phyloP scores from a whole-genome alignment of 768 basidiomycete genomes.

The Antrodiella citrinella region DNA sequence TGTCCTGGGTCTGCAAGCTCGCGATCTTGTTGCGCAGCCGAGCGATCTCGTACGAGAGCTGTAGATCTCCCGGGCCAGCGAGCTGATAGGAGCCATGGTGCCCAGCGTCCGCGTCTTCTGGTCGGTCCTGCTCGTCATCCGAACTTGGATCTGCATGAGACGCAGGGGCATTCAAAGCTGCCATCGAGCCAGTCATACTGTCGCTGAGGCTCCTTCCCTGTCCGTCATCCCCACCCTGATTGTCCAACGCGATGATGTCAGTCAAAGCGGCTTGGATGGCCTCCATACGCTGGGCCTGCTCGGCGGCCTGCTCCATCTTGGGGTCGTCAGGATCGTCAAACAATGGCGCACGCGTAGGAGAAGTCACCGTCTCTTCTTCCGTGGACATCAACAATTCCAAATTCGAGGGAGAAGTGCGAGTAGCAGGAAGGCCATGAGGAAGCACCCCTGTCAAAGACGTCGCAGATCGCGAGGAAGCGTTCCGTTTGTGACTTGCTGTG shows the following conservation, averaged over 20 bases:
- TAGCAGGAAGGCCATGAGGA: neutral
- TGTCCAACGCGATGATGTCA: conserved; percentile 87
- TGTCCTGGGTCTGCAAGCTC: conserved; percentile 72
- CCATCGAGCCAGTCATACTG: conserved; percentile 5
- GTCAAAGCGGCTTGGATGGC: conserved; percentile 95
- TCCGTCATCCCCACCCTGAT: conserved; percentile 24
- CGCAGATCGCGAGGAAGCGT: conserved; percentile 4
- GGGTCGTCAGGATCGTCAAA: conserved; percentile 75
- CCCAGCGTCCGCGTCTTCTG: conserved; percentile 34
- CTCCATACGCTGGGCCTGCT: conserved; percentile 79
- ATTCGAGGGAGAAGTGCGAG: conserved; percentile 38
- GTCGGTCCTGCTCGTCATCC: conserved; percentile 34
- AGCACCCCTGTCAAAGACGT: conserved; percentile 1
- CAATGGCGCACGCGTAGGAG: conserved; percentile 57
- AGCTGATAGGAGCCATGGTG: conserved; percentile 55
- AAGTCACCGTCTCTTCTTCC: conserved; percentile 39
- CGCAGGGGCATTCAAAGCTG: conserved; percentile 3
- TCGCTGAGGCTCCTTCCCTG: conserved; percentile 4
- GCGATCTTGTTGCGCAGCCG: conserved; percentile 69
- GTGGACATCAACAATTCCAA: conserved; percentile 84
- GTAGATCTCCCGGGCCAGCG: conserved; percentile 84
- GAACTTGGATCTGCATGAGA: conserved; percentile 7
- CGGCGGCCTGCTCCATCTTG: conserved; percentile 45
- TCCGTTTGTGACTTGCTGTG: conserved; percentile 3
- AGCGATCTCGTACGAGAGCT: conserved; percentile 79